A percentile compares a stretch with the other conserved stretches of the same genome.
Evolutionary conservation across 305 asterid species (phyloP).

Genomic region (Solanum hybrid): DNA sequence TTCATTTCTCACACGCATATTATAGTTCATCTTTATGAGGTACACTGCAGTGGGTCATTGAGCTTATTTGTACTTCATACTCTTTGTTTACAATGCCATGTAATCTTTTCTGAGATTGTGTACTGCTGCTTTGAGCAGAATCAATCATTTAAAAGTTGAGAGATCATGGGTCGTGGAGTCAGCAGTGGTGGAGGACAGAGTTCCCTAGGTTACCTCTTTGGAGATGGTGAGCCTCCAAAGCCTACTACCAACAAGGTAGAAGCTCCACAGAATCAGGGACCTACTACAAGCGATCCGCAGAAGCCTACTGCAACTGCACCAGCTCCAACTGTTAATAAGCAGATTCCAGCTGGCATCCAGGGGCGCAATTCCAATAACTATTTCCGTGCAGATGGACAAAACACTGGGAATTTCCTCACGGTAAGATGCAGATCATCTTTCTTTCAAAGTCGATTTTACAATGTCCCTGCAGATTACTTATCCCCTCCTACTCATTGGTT

Average conservation of each 20-base stretch:
- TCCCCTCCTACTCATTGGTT: background rate
- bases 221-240: constrained; percentile 56
- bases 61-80: background rate
- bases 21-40: background rate
- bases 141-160: background rate
- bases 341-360: constrained; percentile 65
- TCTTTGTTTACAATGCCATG: background rate
- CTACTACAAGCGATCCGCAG: constrained; percentile 30
- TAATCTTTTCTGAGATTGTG: background rate
- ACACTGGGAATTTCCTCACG: constrained; percentile 79
- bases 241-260: constrained; percentile 30
- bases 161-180: constrained; percentile 68
- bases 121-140: constrained; percentile 6
- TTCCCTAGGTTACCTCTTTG: constrained; percentile 65
- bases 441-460: background rate
- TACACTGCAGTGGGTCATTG: background rate
- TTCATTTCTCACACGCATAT: background rate
- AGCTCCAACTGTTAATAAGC: constrained; percentile 32
- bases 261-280: constrained; percentile 39
- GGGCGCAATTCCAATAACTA: constrained; percentile 57
- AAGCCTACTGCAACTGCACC: constrained; percentile 37
- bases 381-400: constrained; percentile 66
- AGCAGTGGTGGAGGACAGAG: constrained; percentile 84
- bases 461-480: background rate
- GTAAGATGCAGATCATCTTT: constrained; percentile 24